A percentile compares a stretch with the other conserved stretches of the same genome.
These are phyloP conservation scores for Podaxis carcinomalis DNA, from an alignment of 768 basidiomycete species.

Conservation along the genomic window DNA sequence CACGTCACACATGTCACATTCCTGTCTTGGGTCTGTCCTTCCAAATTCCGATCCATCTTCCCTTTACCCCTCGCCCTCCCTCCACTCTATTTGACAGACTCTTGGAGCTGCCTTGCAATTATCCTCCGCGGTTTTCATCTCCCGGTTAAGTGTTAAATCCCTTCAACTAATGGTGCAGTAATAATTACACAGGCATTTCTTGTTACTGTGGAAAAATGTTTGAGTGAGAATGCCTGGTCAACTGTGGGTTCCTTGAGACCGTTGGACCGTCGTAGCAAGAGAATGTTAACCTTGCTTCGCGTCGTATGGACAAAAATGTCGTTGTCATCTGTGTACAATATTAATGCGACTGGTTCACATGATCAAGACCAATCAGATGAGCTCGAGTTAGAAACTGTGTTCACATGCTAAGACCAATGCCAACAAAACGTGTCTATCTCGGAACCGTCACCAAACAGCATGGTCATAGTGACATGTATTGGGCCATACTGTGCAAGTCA, in stretches of 20 bases:
- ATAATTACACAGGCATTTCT: background rate
- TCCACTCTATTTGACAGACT: background rate
- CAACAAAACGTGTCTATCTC: background rate
- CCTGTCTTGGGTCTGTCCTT: background rate
- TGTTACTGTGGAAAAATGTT: background rate
- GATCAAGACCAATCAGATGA: background rate
- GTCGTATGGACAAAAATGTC: background rate
- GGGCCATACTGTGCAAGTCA: conserved; percentile 55
- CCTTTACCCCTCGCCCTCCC: background rate
- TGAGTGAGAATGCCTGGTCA: background rate
- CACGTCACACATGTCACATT: conserved; percentile 2
- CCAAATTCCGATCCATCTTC: background rate
- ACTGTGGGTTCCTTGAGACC: too few relatives aligned
- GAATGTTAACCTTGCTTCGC: background rate
- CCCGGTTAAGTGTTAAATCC: background rate
- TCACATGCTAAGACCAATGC: background rate
- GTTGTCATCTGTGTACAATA: background rate
- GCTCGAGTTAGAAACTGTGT: background rate
- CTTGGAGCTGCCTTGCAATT: background rate
- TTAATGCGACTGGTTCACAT: background rate
- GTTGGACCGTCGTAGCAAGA: too few relatives aligned
- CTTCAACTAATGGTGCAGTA: background rate
- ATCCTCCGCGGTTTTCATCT: background rate
- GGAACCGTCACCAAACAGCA: background rate
- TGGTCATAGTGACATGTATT: conserved; percentile 72